Evolutionary conservation across 495 filamentous ascomycete species (phyloP).

Genomic region (Penicillium soppii): DNA sequence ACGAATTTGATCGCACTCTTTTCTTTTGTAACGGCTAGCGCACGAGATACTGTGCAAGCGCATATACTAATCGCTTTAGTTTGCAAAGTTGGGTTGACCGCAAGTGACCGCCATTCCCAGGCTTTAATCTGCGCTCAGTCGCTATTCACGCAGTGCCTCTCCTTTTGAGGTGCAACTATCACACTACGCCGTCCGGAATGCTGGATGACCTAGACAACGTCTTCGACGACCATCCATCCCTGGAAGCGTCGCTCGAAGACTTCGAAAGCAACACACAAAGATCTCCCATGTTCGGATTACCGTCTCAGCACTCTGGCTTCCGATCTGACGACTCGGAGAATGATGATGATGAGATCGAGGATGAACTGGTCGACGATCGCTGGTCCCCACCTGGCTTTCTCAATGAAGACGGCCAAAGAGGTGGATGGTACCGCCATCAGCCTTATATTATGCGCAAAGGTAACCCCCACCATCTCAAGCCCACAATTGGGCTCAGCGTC

Average conservation of each 20-base stretch:
- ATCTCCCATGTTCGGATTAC: conserved; percentile 59
- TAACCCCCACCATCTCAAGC: conserved; percentile 37
- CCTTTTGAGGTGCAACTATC: conserved; percentile 21
- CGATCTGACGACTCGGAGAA: conserved; percentile 60
- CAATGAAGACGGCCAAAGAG: conserved; percentile 46
- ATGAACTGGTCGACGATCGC: conserved; percentile 33
- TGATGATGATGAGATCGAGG: conserved; percentile 37
- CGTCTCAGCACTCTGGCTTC: conserved; percentile 76
- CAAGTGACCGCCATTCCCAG: conserved; percentile 8
- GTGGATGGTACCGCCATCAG: conserved; percentile 62
- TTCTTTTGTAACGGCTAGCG: conserved; percentile 13
- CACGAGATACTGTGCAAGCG: conserved; percentile 12
- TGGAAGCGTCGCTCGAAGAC: conserved; percentile 74
- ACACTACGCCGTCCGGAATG: conserved; percentile 45
- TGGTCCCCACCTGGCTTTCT: conserved; percentile 63
- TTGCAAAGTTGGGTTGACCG: conserved; percentile 1
- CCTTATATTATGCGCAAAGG: conserved; percentile 43
- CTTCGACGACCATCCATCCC: conserved; percentile 66
- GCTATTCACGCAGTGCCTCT: conserved; percentile 12
- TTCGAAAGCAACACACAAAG: conserved; percentile 61
- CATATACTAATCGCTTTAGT: conserved; percentile 20
- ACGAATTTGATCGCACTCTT: conserved; percentile 18
- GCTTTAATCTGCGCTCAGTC: conserved; percentile 20
- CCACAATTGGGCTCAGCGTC: conserved; percentile 40
- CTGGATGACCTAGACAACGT: conserved; percentile 49